Evolutionary conservation across 495 filamentous ascomycete species (phyloP).

Genomic region (Tuber magnatum): DNA sequence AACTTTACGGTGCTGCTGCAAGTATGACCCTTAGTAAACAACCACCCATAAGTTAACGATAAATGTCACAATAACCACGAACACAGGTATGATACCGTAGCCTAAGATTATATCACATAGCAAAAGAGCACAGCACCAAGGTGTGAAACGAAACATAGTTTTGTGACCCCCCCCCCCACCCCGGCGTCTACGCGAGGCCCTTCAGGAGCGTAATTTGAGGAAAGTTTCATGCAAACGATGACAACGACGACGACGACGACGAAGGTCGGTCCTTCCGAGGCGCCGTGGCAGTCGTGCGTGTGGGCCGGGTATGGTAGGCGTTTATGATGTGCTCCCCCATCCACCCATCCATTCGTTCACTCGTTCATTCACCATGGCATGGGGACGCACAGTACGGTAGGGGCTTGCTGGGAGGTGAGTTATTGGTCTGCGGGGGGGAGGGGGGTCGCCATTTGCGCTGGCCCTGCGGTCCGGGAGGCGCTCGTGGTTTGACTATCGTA

Average conservation of each 20-base stretch:
- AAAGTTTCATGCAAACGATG: background rate
- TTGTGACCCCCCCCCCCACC: background rate
- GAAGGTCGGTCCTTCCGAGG: background rate
- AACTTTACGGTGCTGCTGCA: no score
- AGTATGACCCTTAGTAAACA: no score
- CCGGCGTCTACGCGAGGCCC: background rate
- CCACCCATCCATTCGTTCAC: background rate
- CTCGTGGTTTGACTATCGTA: background rate
- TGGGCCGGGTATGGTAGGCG: background rate
- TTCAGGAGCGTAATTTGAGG: background rate
- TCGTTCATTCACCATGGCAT: background rate
- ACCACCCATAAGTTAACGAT: no score
- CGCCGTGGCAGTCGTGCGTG: background rate
- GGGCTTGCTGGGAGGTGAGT: background rate
- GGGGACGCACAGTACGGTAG: background rate
- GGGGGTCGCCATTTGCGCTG: background rate
- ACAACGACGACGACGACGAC: background rate
- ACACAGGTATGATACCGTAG: no score
- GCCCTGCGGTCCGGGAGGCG: background rate
- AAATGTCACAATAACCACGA: no score
- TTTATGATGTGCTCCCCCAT: background rate
- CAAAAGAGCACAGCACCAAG: background rate
- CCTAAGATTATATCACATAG: background rate
- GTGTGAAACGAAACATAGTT: background rate
- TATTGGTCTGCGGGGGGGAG: background rate